Evolutionary conservation across 208 protist species (phyloP).

Genomic region (Trypanosoma platydactyli): DNA sequence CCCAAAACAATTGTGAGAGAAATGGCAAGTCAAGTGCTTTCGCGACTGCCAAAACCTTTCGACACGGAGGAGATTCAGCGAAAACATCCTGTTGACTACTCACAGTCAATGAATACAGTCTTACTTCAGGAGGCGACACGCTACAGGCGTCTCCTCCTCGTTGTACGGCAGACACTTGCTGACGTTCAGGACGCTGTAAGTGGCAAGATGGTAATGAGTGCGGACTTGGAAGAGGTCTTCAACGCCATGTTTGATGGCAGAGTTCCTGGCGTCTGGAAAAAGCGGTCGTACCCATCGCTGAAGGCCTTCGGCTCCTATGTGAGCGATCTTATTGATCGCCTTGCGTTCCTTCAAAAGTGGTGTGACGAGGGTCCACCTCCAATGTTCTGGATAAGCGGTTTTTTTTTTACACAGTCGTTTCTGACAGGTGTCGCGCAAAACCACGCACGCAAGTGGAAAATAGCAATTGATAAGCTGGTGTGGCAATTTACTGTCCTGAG

Average conservation of each 20-base stretch:
- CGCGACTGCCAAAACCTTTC: constrained; percentile 85
- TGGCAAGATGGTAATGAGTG: constrained; percentile 97
- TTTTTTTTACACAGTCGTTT: constrained; percentile 98
- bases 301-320: constrained; percentile 97
- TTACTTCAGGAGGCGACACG: constrained; percentile 92
- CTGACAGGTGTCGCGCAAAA: constrained; percentile 96
- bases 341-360: constrained; percentile 92
- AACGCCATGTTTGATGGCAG: constrained; percentile 93
- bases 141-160: constrained; percentile 92
- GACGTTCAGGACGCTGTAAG: constrained; percentile 95
- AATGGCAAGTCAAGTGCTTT: constrained; percentile 85
- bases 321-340: constrained; percentile 91
- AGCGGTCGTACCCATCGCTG: constrained; percentile 94
- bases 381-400: constrained; percentile 95
- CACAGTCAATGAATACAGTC: constrained; percentile 96
- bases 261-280: constrained; percentile 90
- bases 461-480: constrained; percentile 96
- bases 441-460: constrained; percentile 94
- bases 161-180: constrained; percentile 89
- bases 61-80: constrained; percentile 88
- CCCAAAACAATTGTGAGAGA: constrained; percentile 85
- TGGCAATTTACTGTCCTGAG: constrained; percentile 93
- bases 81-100: constrained; percentile 89
- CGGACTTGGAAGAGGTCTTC: constrained; percentile 94
- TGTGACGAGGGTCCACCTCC: constrained; percentile 80